Conservation (phyloP, 345 rosid species). For the Cardamine resedifolia region DNA sequence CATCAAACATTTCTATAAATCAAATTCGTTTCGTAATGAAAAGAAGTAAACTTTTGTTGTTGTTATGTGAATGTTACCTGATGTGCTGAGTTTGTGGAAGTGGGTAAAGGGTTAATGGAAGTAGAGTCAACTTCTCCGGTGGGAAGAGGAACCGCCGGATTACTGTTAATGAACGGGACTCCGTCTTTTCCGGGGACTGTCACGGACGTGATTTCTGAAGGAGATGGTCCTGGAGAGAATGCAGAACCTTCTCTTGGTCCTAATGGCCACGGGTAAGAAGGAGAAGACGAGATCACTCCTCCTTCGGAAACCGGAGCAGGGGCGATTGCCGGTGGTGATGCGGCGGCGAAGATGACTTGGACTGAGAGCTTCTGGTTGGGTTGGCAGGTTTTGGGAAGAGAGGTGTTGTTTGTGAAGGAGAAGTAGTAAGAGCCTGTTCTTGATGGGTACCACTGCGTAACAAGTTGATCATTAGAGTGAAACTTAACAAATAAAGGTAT, state of each 20-base stretch:
- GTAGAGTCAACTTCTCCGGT: conserved; percentile 96
- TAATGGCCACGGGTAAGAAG: conserved; percentile 83
- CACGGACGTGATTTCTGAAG: conserved; percentile 47
- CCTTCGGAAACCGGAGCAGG: conserved; percentile 68
- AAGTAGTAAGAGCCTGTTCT: conserved; percentile 89
- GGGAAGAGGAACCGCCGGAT: conserved; percentile 95
- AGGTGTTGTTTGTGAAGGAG: conserved; percentile 69
- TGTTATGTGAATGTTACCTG: conserved; percentile 27
- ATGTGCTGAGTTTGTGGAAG: conserved; percentile 46
- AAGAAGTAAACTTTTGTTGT: background rate
- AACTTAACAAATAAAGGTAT: too few relatives aligned
- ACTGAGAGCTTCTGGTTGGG: conserved; percentile 58
- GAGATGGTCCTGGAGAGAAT: conserved; percentile 64
- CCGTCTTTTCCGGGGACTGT: conserved; percentile 66
- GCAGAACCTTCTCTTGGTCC: conserved; percentile 55
- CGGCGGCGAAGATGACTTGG: conserved; percentile 44
- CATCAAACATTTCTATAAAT: background rate
- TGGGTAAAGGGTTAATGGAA: conserved; percentile 69
- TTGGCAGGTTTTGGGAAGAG: conserved; percentile 51
- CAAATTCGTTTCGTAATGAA: background rate
- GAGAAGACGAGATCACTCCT: conserved; percentile 59
- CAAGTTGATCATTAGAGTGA: background rate
- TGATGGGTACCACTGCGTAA: conserved; percentile 76
- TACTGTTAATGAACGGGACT: conserved; percentile 84
- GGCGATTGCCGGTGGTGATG: conserved; percentile 32